Base-by-base conservation (phyloP, 2,329 filamentous ascomycete species). In the Arthrinium phaeospermum region DNA sequence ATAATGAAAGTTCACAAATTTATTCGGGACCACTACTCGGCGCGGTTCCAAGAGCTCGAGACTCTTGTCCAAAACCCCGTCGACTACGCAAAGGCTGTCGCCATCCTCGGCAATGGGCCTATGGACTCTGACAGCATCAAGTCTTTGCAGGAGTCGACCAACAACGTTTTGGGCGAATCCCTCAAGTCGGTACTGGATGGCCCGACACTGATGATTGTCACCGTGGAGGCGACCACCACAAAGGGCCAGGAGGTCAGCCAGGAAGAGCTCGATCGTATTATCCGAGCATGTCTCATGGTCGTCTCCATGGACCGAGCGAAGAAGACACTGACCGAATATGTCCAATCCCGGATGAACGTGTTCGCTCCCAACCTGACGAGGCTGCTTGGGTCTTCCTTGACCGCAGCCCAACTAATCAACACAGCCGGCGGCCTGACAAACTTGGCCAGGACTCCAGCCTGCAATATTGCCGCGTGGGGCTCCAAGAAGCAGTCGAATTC, bases 371-470 rank as follows among this genome's bases (percentile, higher is more conserved):
- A 99, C 78, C 84, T 98, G 71, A 98, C 96, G 0, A 92, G 91
- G 1, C 89, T 99, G 24, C 93, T 99, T 72, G 96, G 96, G 24
- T 64, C 57, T 64, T 96, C 96, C 0, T 88, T 98, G 24, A 98
- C 96, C 3, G 96, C 96, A 10, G 96, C 96, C 4, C 96, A 98
- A 83, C 90, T 99, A n/a, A 92, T 99, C 78, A 98, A 98, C 82
- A 94, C 94, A 73, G 93, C 95, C 0, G 96, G 96, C 74, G 96
- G 96, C 12, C 86, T 99, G 45, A 93, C 92, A 1, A 94, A 94
- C 47, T 88, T 99, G 14, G 95, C 94, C 53, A 97, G 98, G 81
- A 96, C 95, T 3, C 96, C 96, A 0, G 91, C 96, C 2, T 98
- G 96, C 84, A 99, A 99, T 79, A 89, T 99, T 57, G 90, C 95